Evolutionary conservation across 805 yeast species (phyloP).

Genomic region (Deakozyma indianensis): DNA sequence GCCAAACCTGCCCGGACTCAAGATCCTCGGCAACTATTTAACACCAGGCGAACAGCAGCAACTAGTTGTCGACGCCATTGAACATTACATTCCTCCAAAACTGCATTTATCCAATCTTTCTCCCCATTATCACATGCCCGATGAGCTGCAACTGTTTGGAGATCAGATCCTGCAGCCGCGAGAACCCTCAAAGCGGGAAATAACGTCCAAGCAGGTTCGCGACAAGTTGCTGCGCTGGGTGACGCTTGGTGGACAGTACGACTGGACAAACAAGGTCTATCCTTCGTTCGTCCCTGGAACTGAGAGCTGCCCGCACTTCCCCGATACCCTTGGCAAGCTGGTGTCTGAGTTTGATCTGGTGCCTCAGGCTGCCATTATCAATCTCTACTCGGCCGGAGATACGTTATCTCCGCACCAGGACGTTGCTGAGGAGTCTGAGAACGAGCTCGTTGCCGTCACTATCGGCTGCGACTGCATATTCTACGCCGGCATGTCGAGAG

Average conservation of each 20-base stretch:
- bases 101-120: slow-evolving; percentile 24
- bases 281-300: slow-evolving; percentile 23
- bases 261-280: slow-evolving; percentile 29
- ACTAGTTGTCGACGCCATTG: slow-evolving; percentile 17
- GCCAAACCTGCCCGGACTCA: slow-evolving; percentile 23
- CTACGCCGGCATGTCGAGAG: slow-evolving; percentile 16
- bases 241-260: slow-evolving; percentile 31
- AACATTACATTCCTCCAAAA: slow-evolving; percentile 19
- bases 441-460: slow-evolving; percentile 24
- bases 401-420: slow-evolving; percentile 30
- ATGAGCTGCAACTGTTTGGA: slow-evolving; percentile 20
- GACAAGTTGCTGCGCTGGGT: slow-evolving; percentile 28
- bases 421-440: slow-evolving; percentile 24
- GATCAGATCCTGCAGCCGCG: neutral
- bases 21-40: slow-evolving; percentile 14
- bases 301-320: slow-evolving; percentile 20
- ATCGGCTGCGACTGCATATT: slow-evolving; percentile 28
- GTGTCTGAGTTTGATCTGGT: slow-evolving; percentile 14
- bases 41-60: slow-evolving; percentile 16
- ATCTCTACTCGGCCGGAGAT: slow-evolving; percentile 29
- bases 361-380: slow-evolving; percentile 28
- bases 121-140: slow-evolving; percentile 17
- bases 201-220: slow-evolving; percentile 9
- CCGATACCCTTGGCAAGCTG: slow-evolving; percentile 13
- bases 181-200: slow-evolving; percentile 5